Evolutionary conservation across 2,329 filamentous ascomycete genomes (phyloP), one percentile per base, ranked within the genome.

Genomic region (Myriosclerotinia scirpicola): DNA sequence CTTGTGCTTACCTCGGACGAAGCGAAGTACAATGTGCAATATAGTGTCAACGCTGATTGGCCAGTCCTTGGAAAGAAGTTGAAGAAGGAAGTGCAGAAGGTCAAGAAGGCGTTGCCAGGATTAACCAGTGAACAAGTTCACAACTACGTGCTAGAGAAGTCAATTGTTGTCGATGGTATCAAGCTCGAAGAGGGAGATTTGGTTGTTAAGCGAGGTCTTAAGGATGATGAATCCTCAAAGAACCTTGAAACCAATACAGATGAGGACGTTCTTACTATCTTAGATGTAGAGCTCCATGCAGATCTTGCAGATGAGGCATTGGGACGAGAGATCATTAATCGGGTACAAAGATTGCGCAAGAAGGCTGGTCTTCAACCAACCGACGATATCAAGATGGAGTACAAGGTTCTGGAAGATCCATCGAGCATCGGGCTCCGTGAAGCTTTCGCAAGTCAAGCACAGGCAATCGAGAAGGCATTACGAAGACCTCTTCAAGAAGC

Each of bases 351-450:
- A 72, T 83, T 98, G 69, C 88, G 95, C 71, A 99, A 99, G 86
- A 95, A 95, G 82, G 93, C 93, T 9, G 92, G 92, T 0, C 83
- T 99, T 63, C 87, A 93, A 70, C 88, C 93, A 1, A 98, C 94
- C 0, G 95, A 99, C 75, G 95, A 98, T 75, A 89, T 99, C 69
- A 91, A 90, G 80, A 97, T 99, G 91, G 91, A 96, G 78, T 98
- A 97, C 80, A 84, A 84, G 67, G 87, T 98, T 6, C 80, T 96
- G 59, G 84, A 86, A 9, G 93, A 97, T 75, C 90, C 91, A 0
- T 90, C 95, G 2, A 84, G 86, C 54, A 84, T 93, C 67, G 92
- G 91, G 6, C 78, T 97, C 34, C 86, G 84, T 67, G 82, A 84
- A 65, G 88, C 88, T 3, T 92, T 96, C 75, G 82, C 85, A 70